Percentiles rank a stretch among this genome's conserved stretches.
phyloP scores from a whole-genome alignment of 441 rosid genomes.

The Aleurites moluccanus region DNA sequence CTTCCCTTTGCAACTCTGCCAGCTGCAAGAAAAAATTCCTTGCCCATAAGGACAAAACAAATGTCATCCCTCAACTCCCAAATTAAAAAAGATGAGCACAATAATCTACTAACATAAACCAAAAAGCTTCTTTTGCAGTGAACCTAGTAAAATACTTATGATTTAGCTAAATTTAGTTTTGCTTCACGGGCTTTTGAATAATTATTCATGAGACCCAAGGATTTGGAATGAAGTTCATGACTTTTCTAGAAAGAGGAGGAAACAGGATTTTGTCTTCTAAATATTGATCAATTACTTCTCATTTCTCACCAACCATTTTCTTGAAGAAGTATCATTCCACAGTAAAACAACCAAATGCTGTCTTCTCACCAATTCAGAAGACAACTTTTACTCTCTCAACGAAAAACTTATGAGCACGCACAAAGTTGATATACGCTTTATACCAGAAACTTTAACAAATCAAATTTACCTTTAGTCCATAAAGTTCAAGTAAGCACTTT shows the following conservation, averaged over 20 bases:
- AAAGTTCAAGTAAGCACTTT: conserved; percentile 91
- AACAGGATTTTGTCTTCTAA: neutral
- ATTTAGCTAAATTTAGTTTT: conserved; percentile 1
- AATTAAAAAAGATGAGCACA: conserved; percentile 13
- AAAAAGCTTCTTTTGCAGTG: conserved; percentile 11
- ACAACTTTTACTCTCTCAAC: conserved; percentile 1
- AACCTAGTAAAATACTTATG: neutral
- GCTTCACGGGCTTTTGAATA: neutral
- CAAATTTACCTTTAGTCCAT: conserved; percentile 77
- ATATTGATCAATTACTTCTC: neutral
- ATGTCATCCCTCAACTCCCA: conserved; percentile 33
- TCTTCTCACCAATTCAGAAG: neutral
- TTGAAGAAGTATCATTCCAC: conserved; percentile 1
- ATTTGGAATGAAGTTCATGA: neutral
- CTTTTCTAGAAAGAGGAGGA: neutral
- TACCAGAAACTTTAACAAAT: conserved; percentile 12
- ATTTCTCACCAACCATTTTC: neutral
- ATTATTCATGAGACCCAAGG: neutral
- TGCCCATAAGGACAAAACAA: conserved; percentile 35
- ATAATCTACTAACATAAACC: conserved; percentile 15
- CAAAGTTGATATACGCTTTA: neutral
- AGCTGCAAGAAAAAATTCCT: conserved; percentile 56
- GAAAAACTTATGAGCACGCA: neutral
- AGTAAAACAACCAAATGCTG: neutral
- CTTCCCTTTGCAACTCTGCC: conserved; percentile 73